phyloP scores from a whole-genome alignment of 1,139 yeast genomes.

The Geotrichum siamense region DNA sequence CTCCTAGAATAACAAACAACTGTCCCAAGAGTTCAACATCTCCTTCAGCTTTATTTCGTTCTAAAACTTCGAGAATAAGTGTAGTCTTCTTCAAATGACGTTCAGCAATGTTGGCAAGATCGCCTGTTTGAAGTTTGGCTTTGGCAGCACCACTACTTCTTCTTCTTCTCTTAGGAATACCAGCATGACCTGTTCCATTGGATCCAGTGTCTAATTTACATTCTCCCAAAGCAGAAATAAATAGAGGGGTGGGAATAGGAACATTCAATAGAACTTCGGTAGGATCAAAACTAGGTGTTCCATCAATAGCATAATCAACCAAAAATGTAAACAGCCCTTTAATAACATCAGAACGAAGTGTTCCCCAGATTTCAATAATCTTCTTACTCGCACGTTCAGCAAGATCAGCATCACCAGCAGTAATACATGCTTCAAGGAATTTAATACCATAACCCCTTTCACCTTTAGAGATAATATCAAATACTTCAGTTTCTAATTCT shows the following conservation, averaged over 20 bases:
- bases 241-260: conserved; percentile 41
- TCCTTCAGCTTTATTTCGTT: conserved; percentile 45
- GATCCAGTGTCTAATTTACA: conserved; percentile 38
- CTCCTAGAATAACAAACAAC: conserved; percentile 66
- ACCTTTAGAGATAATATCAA: conserved; percentile 50
- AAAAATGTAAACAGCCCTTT: conserved; percentile 51
- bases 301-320: conserved; percentile 48
- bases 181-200: conserved; percentile 39
- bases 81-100: conserved; percentile 72
- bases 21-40: conserved; percentile 44
- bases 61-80: conserved; percentile 70
- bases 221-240: conserved; percentile 45
- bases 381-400: conserved; percentile 47
- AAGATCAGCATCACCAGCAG: conserved; percentile 45
- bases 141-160: conserved; percentile 72
- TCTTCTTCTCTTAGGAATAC: conserved; percentile 48
- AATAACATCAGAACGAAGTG: conserved; percentile 53
- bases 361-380: conserved; percentile 47
- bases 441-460: conserved; percentile 53
- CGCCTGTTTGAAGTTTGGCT: conserved; percentile 62
- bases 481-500: conserved; percentile 49
- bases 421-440: conserved; percentile 47
- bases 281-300: conserved; percentile 42
- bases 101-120: conserved; percentile 66
- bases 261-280: conserved; percentile 50